Conservation (phyloP, 345 rosid species). For the Isatis tinctoria region DNA sequence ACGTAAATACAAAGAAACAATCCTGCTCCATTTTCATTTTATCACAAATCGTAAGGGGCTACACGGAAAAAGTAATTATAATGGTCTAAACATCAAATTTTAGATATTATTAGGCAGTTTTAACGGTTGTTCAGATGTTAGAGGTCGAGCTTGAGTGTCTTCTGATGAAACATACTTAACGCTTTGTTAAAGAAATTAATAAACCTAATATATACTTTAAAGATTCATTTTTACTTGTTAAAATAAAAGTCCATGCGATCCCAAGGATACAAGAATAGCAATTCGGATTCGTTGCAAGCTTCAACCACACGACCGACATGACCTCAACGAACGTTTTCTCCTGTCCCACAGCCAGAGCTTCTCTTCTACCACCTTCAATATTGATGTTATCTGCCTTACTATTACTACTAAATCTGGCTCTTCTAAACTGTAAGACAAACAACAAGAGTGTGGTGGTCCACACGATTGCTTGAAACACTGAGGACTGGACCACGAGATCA, state of each 20-base stretch:
- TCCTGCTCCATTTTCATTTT: not conserved
- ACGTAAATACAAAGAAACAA: not conserved
- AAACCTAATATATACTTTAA: not conserved
- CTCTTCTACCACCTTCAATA: constrained; percentile 8
- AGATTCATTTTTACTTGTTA: constrained; percentile 43
- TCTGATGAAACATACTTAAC: not conserved
- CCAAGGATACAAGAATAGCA: constrained; percentile 68
- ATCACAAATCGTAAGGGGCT: not conserved
- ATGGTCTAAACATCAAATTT: not conserved
- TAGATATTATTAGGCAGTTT: not conserved
- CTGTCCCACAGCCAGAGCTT: constrained; percentile 2
- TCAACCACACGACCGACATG: constrained; percentile 50
- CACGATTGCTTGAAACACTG: constrained; percentile 58
- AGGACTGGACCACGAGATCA: constrained; percentile 72
- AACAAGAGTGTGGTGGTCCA: constrained; percentile 77
- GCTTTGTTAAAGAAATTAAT: not conserved
- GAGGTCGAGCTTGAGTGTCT: not conserved
- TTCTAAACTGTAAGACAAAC: constrained; percentile 64
- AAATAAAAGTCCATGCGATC: constrained; percentile 62
- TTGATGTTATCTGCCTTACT: constrained; percentile 12
- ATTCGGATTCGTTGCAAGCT: constrained; percentile 66
- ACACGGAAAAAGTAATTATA: not conserved
- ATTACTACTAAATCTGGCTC: constrained; percentile 19
- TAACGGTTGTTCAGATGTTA: not conserved
- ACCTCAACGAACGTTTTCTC: constrained; percentile 42